These are phyloP conservation scores for Populus deltoides DNA, from an alignment of 345 rosid genomes.

Conservation along the genomic window DNA sequence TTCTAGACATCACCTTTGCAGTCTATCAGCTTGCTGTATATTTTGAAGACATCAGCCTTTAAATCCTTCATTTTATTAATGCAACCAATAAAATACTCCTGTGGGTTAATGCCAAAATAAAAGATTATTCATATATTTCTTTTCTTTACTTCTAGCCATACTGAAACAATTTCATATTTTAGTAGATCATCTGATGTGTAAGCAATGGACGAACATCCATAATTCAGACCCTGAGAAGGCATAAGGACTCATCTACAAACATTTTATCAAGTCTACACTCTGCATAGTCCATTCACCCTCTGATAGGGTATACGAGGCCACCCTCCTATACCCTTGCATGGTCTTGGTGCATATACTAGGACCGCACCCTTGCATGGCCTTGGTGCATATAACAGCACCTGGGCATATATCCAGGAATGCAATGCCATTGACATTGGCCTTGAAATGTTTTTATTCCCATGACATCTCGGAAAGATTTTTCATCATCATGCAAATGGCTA, in stretches of 20 bases:
- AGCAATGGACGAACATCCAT: not conserved
- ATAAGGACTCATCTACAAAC: not conserved
- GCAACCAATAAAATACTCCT: not conserved
- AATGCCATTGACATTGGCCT: not conserved
- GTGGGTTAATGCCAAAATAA: not conserved
- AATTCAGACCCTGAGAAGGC: not conserved
- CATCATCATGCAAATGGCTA: not conserved
- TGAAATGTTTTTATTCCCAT: not conserved
- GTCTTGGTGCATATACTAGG: not conserved
- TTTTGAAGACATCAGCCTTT: not conserved
- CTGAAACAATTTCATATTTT: not conserved
- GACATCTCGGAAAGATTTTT: not conserved
- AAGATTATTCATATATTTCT: not conserved
- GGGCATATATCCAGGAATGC: not conserved
- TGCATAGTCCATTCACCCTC: not conserved
- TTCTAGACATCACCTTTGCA: not conserved
- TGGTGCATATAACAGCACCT: not conserved
- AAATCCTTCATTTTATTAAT: not conserved
- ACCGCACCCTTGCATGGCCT: not conserved
- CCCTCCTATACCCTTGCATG: not conserved
- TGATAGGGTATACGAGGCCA: not conserved
- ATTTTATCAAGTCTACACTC: not conserved
- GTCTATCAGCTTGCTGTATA: not conserved
- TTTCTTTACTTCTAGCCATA: not conserved
- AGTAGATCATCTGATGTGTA: not conserved